Base-by-base conservation (phyloP, 768 basidiomycete genomes). In the Mycena galericulata region DNA sequence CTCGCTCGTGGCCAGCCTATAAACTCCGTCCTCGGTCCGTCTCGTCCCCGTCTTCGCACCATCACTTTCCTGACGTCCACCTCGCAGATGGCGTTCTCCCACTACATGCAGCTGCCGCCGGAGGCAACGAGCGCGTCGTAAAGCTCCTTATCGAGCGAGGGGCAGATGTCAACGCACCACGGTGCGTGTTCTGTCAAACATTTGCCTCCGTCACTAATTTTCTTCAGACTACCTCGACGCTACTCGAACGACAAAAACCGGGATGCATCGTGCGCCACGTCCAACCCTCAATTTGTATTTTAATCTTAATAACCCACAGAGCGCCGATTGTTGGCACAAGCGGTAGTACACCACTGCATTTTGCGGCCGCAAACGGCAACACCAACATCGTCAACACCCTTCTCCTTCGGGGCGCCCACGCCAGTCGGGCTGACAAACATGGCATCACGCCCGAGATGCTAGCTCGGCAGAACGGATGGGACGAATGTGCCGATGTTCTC, bases 151-250 rank as follows among this genome's bases (percentile, higher is more conserved):
- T 99, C 75, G 95, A 98, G 68, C 84, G 90, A 65, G 97, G 98
- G 24, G 98, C 98, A n/a, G 98, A 99, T 77, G 97, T 98, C 32
- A 99, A 99, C 80, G 96, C 96, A 5, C 92, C 95, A 59, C 90
- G 97, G 93, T 94, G 59, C 67, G 87, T 78, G 55, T 73, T 47
- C 69, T 26, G n/a, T 70, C 43, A 43, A 41, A 1, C 62, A 62
- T 75, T 62, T 62, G 30, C 58, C 32, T 53, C 59, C 71, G 66
- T 24, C 60, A 67, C 65, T 54, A 57, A 53, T 55, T 53, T 54
- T 67, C 61, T 40, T 58, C 67, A 93, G 93, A 74, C 84, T 93
- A 36, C 90, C 91, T 41, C 86, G 91, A 65, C 89, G 91, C 65
- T 94, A 92, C 75, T 91, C 91, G 41, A 88, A 85, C 73, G 91